Evolutionary conservation across 805 yeast species (phyloP).

Genomic region (Yarrowia osloensis): DNA sequence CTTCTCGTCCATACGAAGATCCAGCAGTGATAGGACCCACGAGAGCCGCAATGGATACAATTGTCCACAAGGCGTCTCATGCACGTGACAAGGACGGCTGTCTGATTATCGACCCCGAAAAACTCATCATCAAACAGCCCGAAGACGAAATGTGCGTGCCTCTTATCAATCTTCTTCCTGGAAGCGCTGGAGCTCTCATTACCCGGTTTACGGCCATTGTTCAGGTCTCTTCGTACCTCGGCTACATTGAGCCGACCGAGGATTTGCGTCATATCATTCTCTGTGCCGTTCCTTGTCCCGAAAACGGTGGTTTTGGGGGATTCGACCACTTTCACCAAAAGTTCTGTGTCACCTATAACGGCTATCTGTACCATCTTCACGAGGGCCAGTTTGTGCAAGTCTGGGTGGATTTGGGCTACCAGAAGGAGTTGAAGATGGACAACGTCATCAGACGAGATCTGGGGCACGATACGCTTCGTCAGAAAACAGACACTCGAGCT

Average conservation of each 20-base stretch:
- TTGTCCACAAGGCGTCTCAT: not conserved
- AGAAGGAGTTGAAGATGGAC: not conserved
- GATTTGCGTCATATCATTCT: not conserved
- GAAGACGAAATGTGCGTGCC: not conserved
- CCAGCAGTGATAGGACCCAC: too few relatives aligned
- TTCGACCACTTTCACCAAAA: not conserved
- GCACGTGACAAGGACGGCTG: not conserved
- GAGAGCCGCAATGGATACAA: too few relatives aligned
- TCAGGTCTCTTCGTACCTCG: not conserved
- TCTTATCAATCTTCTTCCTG: not conserved
- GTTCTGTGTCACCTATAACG: not conserved
- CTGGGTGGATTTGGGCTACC: not conserved
- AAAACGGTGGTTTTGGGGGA: not conserved
- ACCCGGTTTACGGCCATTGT: too few relatives aligned
- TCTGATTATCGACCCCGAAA: not conserved
- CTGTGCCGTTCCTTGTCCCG: not conserved
- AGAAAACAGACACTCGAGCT: not conserved
- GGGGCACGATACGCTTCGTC: not conserved
- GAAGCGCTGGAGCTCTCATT: not conserved
- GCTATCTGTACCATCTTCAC: not conserved
- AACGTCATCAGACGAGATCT: not conserved
- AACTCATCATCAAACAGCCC: not conserved
- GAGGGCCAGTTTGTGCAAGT: not conserved
- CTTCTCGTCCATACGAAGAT: too few relatives aligned
- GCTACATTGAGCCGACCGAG: not conserved